phyloP scores from a whole-genome alignment of 768 basidiomycete species.

The Suillus spraguei region DNA sequence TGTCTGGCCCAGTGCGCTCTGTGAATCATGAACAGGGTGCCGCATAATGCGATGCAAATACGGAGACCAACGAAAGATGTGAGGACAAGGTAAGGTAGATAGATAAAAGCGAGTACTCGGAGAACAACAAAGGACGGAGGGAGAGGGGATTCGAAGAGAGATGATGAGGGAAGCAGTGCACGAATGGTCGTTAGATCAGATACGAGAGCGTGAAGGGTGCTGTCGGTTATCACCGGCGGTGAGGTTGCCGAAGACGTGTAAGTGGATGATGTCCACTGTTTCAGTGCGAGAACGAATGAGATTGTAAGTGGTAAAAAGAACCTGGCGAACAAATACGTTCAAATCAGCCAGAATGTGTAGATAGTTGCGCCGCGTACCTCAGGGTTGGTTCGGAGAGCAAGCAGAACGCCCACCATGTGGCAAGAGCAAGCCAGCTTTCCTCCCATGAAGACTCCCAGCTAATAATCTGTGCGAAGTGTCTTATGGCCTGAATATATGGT shows the following conservation, averaged over 20 bases:
- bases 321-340: constrained; percentile 34
- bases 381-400: constrained; percentile 55
- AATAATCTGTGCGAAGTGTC: constrained; percentile 48
- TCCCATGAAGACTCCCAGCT: constrained; percentile 62
- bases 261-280: constrained; percentile 27
- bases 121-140: constrained; percentile 41
- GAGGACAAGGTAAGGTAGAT: constrained; percentile 66
- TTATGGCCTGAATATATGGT: constrained; percentile 48
- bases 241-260: constrained; percentile 19
- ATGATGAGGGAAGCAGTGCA: constrained; percentile 49
- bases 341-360: constrained; percentile 14
- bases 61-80: constrained; percentile 65
- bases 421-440: constrained; percentile 68
- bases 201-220: constrained; percentile 53
- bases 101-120: constrained; percentile 59
- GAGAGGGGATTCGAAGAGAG: constrained; percentile 32
- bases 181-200: constrained; percentile 70
- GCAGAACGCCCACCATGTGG: constrained; percentile 78
- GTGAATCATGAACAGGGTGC: constrained; percentile 61
- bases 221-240: constrained; percentile 58
- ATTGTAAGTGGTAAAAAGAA: constrained; percentile 59
- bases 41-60: constrained; percentile 58
- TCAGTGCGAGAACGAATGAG: constrained; percentile 40
- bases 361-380: constrained; percentile 36
- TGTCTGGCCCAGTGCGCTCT: constrained; percentile 69